phyloP scores from a whole-genome alignment of 495 filamentous ascomycete species.

The Hypoxylon fragiforme region DNA sequence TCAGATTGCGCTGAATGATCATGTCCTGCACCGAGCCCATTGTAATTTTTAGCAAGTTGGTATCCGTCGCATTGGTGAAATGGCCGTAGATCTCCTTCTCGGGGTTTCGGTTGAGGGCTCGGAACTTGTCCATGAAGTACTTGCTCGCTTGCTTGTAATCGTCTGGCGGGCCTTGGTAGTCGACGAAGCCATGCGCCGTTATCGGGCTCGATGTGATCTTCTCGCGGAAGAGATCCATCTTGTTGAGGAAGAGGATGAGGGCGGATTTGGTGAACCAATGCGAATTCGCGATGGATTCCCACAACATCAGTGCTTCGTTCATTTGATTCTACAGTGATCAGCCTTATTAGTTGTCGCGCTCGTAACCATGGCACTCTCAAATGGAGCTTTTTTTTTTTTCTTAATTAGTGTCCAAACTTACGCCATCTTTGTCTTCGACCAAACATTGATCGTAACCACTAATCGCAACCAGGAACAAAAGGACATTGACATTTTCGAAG shows the following conservation, averaged over 20 bases:
- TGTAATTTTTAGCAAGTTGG: conserved; percentile 92
- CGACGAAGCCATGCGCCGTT: conserved; percentile 84
- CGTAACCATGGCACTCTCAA: too few species aligned
- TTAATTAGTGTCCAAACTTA: too few species aligned
- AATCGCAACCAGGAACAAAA: conserved; percentile 93
- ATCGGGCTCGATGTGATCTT: conserved; percentile 83
- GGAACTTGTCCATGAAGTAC: conserved; percentile 91
- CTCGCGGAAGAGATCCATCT: conserved; percentile 95
- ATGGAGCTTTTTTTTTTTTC: too few species aligned
- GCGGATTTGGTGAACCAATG: conserved; percentile 97
- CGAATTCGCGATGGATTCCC: conserved; percentile 95
- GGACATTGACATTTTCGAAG: conserved; percentile 93
- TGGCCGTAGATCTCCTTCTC: conserved; percentile 91
- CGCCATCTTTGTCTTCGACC: conserved; percentile 95
- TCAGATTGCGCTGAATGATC: conserved; percentile 97
- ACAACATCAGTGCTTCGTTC: conserved; percentile 98
- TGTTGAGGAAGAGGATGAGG: conserved; percentile 98
- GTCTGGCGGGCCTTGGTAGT: conserved; percentile 66
- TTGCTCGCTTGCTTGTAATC: conserved; percentile 66
- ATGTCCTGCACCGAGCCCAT: conserved; percentile 98
- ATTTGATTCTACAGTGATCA: conserved; percentile 84
- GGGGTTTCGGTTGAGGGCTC: conserved; percentile 79
- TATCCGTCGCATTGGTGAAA: conserved; percentile 93
- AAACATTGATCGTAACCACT: conserved; percentile 97
- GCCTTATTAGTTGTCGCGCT: too few species aligned